Evolutionary conservation across 495 filamentous ascomycete species (phyloP).

Genomic region (Articulospora tetracladia): DNA sequence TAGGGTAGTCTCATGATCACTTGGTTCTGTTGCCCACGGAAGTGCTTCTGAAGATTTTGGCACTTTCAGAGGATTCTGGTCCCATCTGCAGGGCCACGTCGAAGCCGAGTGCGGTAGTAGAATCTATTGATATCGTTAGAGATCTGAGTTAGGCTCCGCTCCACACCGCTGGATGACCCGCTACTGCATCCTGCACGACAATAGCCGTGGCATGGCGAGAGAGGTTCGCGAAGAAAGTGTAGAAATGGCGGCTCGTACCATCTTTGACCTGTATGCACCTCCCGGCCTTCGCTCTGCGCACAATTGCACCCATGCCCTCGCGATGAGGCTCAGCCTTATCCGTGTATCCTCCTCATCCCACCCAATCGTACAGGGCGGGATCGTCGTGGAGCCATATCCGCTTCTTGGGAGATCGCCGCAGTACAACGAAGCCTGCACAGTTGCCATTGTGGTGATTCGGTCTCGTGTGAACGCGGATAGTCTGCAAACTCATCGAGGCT

Average conservation of each 20-base stretch:
- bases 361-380: conserved; percentile 26
- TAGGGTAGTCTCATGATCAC: conserved; percentile 7
- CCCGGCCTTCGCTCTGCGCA: conserved; percentile 22
- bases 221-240: conserved; percentile 7
- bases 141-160: conserved; percentile 25
- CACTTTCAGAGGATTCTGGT: conserved; percentile 15
- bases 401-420: conserved; percentile 23
- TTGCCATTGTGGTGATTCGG: conserved; percentile 27
- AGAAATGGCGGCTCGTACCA: conserved; percentile 20
- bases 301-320: conserved; percentile 31
- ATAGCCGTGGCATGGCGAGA: conserved; percentile 11
- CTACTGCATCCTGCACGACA: conserved; percentile 26
- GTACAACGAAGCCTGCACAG: conserved; percentile 23
- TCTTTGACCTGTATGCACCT: conserved; percentile 20
- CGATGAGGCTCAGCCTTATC: conserved; percentile 33
- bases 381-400: conserved; percentile 23
- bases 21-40: not conserved
- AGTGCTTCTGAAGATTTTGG: conserved; percentile 8
- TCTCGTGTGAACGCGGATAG: conserved; percentile 23
- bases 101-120: conserved; percentile 18
- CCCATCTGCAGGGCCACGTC: conserved; percentile 24
- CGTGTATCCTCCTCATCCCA: conserved; percentile 36
- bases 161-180: conserved; percentile 26
- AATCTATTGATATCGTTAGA: conserved; percentile 25
- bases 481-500: conserved; percentile 30